These are phyloP conservation scores for Fragilaria crotonensis DNA, from an alignment of 108 stramenopile genomes.

Conservation along the genomic window DNA sequence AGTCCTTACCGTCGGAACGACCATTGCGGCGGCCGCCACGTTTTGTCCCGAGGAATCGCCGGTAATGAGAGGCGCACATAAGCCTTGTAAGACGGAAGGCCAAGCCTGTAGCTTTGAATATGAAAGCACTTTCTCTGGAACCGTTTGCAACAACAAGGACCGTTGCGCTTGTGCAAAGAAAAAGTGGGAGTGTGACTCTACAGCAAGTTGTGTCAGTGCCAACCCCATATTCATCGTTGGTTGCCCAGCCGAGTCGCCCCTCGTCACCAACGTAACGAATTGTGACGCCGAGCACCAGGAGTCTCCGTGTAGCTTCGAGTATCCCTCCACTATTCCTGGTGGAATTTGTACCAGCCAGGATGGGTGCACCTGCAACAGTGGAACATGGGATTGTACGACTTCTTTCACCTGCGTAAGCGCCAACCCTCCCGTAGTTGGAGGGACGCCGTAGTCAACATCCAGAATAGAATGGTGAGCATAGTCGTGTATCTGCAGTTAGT, in stretches of 20 bases:
- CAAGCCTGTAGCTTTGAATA: not conserved
- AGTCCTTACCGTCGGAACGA: no score
- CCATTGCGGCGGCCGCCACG: no score
- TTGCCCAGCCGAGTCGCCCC: not conserved
- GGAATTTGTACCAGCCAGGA: not conserved
- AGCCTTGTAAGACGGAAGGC: no score
- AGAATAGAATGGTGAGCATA: no score
- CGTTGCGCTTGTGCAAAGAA: not conserved
- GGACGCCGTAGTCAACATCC: no score
- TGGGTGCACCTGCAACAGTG: not conserved
- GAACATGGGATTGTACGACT: no score
- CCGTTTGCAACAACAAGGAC: not conserved
- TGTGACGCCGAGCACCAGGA: not conserved
- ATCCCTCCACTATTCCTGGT: not conserved
- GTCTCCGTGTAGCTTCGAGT: not conserved
- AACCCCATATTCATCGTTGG: slow-evolving; percentile 1
- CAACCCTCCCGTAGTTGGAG: no score
- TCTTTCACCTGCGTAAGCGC: no score
- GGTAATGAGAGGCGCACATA: no score
- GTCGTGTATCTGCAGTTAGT: no score
- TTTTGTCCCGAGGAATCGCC: no score
- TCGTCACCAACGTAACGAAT: not conserved
- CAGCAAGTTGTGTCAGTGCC: not conserved
- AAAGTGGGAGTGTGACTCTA: not conserved
- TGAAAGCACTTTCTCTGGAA: not conserved